Conservation (phyloP, 164 flowering plant species). For the Saururus chinensis region DNA sequence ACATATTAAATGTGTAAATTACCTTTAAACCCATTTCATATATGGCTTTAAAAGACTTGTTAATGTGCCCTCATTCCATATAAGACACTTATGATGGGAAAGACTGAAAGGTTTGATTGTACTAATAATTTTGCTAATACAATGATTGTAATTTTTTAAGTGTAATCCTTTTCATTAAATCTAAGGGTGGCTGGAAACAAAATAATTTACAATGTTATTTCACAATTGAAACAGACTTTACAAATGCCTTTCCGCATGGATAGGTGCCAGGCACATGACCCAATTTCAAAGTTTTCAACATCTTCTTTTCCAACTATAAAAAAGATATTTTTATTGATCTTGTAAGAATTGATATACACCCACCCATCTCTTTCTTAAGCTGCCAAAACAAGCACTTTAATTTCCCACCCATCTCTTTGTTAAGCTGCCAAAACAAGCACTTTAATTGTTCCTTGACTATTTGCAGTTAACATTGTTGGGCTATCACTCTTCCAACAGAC, state of each 20-base stretch:
- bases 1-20: no score
- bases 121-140: no score
- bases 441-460: constrained; percentile 94
- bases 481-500: constrained; percentile 98
- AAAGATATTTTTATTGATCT: no score
- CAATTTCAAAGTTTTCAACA: background rate
- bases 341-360: background rate
- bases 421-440: constrained; percentile 78
- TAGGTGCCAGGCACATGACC: background rate
- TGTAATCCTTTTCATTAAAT: no score
- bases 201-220: no score
- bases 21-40: no score
- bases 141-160: no score
- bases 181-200: no score
- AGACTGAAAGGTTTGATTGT: no score
- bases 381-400: constrained; percentile 84
- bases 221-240: background rate
- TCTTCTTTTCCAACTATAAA: background rate
- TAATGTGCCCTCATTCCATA: no score
- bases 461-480: constrained; percentile 83
- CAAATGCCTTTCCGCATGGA: background rate
- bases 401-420: constrained; percentile 7
- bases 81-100: no score
- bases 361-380: constrained; percentile 21
- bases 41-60: no score